A percentile compares a stretch with the other conserved stretches of the same genome.
These are phyloP conservation scores for Colletotrichum sp. DNA, from an alignment of 2,329 filamentous ascomycete genomes.

Conservation along the genomic window DNA sequence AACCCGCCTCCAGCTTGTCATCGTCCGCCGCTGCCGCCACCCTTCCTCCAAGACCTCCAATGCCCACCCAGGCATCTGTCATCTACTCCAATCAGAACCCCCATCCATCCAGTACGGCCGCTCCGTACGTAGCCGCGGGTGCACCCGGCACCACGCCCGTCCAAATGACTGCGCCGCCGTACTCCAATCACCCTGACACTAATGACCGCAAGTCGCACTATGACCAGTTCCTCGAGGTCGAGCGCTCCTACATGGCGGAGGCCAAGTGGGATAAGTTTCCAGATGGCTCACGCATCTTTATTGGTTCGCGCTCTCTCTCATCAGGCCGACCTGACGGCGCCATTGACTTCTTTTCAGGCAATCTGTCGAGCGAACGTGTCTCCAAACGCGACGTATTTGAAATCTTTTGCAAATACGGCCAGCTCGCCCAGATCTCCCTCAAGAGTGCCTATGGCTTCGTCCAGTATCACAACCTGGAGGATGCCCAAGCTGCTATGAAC, in stretches of 20 bases:
- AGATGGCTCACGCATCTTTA: slow-evolving; percentile 77
- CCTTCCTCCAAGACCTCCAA: slow-evolving; percentile 52
- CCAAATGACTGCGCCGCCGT: slow-evolving; percentile 33
- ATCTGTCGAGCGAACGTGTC: slow-evolving; percentile 89
- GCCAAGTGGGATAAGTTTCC: slow-evolving; percentile 85
- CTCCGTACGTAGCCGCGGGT: slow-evolving; percentile 35
- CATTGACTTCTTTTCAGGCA: slow-evolving; percentile 60
- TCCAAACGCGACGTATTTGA: slow-evolving; percentile 95
- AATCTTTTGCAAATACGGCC: slow-evolving; percentile 84
- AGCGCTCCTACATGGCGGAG: slow-evolving; percentile 76
- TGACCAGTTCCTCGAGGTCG: slow-evolving; percentile 75
- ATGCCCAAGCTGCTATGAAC: slow-evolving; percentile 77
- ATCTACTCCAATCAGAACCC: slow-evolving; percentile 38
- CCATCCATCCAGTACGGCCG: slow-evolving; percentile 24
- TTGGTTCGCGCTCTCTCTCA: slow-evolving; percentile 61
- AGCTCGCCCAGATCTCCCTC: slow-evolving; percentile 91
- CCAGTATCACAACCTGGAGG: slow-evolving; percentile 80
- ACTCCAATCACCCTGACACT: slow-evolving; percentile 37
- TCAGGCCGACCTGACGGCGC: slow-evolving; percentile 26
- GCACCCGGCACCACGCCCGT: slow-evolving; percentile 33
- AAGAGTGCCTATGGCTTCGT: slow-evolving; percentile 98
- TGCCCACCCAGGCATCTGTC: slow-evolving; percentile 40
- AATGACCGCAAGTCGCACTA: slow-evolving; percentile 67
- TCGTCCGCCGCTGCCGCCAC: slow-evolving; percentile 41
- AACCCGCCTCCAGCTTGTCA: slow-evolving; percentile 28